Base-by-base conservation (phyloP, 306 rosid genomes). In the Delonix regia region DNA sequence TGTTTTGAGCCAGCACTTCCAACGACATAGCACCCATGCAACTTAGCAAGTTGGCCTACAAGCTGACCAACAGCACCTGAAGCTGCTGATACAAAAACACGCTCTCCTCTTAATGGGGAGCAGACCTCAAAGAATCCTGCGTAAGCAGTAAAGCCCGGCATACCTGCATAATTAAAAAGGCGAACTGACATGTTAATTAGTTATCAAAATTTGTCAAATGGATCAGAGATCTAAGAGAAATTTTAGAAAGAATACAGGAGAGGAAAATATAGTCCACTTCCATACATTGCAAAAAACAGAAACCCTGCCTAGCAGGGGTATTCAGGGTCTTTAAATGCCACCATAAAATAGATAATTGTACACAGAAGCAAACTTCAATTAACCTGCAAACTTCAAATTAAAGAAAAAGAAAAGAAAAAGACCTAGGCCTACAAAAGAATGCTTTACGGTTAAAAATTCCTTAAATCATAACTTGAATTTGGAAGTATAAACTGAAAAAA, bases 121-220 rank as follows among this genome's bases (percentile, higher is more conserved):
- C 88, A 83, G 24, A 90, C 83, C 73, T 84, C 88, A 55, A 38
- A 80, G 67, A 86, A 82, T 71, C 88, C 88, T 0, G 84, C 88
- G 75, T 88, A 88, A 45, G 90, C 88, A 27, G 92, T 88, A 66
- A 83, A 76, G n/a, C 95, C 92, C 0, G 95, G 86, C 91, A 88
- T 86, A 55, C 91, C 87, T 86, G 56, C 6, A 60, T 33, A 51
- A 48, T 65, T 14, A 15, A 68, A 73, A 78, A 21, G 70, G 42
- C 10, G 18, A 73, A 7, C 48, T 34, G 75, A 57, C 1, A 2
- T 75, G 63, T 36, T 33, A 56, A 55, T 27, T 41, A 62, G 33
- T 59, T 28, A 51, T 18, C 61, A 61, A 49, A 75, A 41, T 36
- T 42, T 7, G 16, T 24, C 56, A 38, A 52, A 15, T 11, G 27